Evolutionary conservation across 192 early-diverging fungal genomes (phyloP), one percentile per base, ranked within the genome.

Genomic region (Lobosporangium transversale): DNA sequence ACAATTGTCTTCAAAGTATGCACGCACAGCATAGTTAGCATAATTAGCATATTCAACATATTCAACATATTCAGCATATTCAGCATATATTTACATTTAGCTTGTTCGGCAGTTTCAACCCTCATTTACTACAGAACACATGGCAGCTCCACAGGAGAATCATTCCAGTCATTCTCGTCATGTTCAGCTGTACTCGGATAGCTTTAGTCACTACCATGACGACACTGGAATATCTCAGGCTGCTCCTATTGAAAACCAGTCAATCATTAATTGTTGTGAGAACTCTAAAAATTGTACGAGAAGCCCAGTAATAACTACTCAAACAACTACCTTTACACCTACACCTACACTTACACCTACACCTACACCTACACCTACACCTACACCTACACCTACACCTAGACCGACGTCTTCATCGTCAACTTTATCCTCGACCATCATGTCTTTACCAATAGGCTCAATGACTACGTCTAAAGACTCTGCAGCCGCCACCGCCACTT

Each of bases 71-170:
- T 7, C 37, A 40, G 37, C 37, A 40, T 40, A 7, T 14, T 40
- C 14, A 14, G 37, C 37, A 40, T 14, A 40, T 14, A 40, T 14
- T 10, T 14, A 40, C 37, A 40, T 14, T 10, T n/a, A n/a, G n/a
- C n/a, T n/a, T n/a, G n/a, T n/a, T n/a, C n/a, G n/a, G n/a, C n/a
- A n/a, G n/a, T n/a, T n/a, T n/a, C n/a, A n/a, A n/a, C n/a, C n/a
- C n/a, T 14, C 37, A 40, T 14, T 40, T 14, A 40, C 37, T 14
- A 40, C 37, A 10, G 37, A 40, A 40, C 37, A 31, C 15, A 60
- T 60, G 58, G 58, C 44, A 31, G 42, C 40, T 36, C 47, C 15
- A 23, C 58, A 60, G 44, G 58, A 60, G 44, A n/a, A 60, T 21
- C 14, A 49, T 8, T 30, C 57, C 27, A 45, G 27, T 24, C 55